phyloP scores from a whole-genome alignment of 1,284 basidiomycete species.

The Naganishia liquefaciens region DNA sequence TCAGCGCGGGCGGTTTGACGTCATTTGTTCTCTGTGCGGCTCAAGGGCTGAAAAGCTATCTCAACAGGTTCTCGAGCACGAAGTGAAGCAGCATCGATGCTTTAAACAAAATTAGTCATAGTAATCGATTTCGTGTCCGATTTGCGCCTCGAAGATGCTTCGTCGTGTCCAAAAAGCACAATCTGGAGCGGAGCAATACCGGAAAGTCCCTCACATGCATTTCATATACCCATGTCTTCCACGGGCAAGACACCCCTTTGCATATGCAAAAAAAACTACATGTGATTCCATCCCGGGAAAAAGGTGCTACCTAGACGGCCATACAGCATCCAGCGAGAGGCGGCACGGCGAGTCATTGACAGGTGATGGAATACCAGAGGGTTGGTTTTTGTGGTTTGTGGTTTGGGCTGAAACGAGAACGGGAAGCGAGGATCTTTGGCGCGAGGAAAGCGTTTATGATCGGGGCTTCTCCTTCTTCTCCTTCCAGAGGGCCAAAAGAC shows the following conservation, averaged over 20 bases:
- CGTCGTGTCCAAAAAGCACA: too few species aligned
- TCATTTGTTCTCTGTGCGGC: neutral
- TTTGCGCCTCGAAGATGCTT: too few species aligned
- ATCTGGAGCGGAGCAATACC: neutral
- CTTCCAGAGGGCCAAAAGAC: slow-evolving; percentile 95
- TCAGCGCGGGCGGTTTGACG: neutral
- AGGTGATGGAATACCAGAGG: slow-evolving; percentile 16
- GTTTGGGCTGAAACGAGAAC: slow-evolving; percentile 3
- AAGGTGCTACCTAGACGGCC: slow-evolving; percentile 4
- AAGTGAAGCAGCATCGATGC: too few species aligned
- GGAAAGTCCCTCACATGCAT: slow-evolving; percentile 24
- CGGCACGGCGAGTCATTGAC: neutral
- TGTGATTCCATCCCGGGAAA: slow-evolving; percentile 27
- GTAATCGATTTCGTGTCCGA: too few species aligned
- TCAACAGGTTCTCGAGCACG: too few species aligned
- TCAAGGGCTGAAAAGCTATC: too few species aligned
- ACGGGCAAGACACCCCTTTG: neutral
- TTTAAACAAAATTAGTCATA: too few species aligned
- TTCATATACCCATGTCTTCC: slow-evolving; percentile 20
- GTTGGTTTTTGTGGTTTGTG: slow-evolving; percentile 2
- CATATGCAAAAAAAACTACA: slow-evolving; percentile 17
- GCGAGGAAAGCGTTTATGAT: slow-evolving; percentile 62
- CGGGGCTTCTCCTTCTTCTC: slow-evolving; percentile 98
- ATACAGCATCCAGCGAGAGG: neutral
- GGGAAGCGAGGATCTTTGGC: neutral